Evolutionary conservation across 257 asterid genomes (phyloP), one percentile per base, ranked within the genome.

Genomic region (Misopates orontium): DNA sequence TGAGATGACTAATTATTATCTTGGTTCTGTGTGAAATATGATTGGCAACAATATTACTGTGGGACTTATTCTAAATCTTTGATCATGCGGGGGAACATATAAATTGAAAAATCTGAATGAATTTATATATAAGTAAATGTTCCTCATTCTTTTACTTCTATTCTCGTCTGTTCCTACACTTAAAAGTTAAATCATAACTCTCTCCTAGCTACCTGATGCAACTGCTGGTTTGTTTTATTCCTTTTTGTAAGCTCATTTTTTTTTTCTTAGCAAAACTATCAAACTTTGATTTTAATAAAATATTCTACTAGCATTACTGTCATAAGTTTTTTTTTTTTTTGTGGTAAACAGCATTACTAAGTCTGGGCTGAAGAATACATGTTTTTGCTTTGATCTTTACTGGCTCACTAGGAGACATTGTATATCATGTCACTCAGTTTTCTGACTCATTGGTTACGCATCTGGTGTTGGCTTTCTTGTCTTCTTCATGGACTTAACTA

Each of bases 401-500:
- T 22, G 17, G 24, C 60, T 55, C 12, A 13, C 4, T 23, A 21
- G 19, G 50, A 39, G 16, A 39, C 25, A 14, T 62, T 54, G 8
- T 54, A 51, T 16, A 8, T 11, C 36, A 2, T 28, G 36, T 42
- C 48, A 42, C 36, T 28, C 36, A 28, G 36, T 28, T 28, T 28
- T 28, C 36, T 6, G 36, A 6, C 36, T 28, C 36, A 2, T 28
- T 2, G 36, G 41, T 19, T 19, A 20, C 14, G 67, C 25, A 21
- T 48, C 16, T 15, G 13, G 10, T 20, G n/a, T 16, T 10, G 9
- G 10, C 57, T 21, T 8, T 41, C 53, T 82, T 44, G 83, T 84
- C n/a, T n/a, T n/a, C n/a, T n/a, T n/a, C n/a, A n/a, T 0, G 88
- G 82, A 44, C 85, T 91, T 45, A 64, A 85, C 57, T 82, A 85